A percentile compares a stretch with the other conserved stretches of the same genome.
phyloP scores from a whole-genome alignment of 2,329 filamentous ascomycete species.

The Xylariales sp. region DNA sequence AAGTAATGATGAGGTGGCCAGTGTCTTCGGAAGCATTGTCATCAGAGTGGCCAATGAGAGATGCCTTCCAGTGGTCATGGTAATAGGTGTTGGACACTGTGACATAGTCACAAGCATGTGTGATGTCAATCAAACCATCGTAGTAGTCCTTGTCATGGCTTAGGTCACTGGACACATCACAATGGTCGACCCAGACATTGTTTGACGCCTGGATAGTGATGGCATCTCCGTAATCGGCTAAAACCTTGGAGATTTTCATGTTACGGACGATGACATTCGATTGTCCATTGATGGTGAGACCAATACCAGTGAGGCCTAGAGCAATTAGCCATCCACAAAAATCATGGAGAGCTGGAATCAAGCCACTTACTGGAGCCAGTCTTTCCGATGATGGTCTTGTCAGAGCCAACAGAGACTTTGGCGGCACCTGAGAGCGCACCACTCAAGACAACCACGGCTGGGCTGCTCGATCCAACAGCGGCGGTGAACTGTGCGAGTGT shows the following conservation, averaged over 20 bases:
- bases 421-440: conserved; percentile 37
- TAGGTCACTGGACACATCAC: conserved; percentile 57
- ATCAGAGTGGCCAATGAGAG: conserved; percentile 53
- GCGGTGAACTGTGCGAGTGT: conserved; percentile 44
- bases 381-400: conserved; percentile 48
- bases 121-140: conserved; percentile 62
- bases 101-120: conserved; percentile 58
- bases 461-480: conserved; percentile 41
- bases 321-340: too few relatives aligned
- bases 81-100: conserved; percentile 41
- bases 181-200: conserved; percentile 66
- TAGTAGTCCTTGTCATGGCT: conserved; percentile 65
- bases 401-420: conserved; percentile 40
- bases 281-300: conserved; percentile 46
- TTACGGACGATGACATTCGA: conserved; percentile 61
- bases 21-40: conserved; percentile 53
- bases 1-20: conserved; percentile 60
- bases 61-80: conserved; percentile 42
- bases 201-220: conserved; percentile 53
- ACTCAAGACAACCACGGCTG: conserved; percentile 40
- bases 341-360: background rate
- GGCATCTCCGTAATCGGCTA: conserved; percentile 53
- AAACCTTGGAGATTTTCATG: conserved; percentile 53
- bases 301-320: conserved; percentile 34
- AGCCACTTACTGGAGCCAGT: conserved; percentile 26